phyloP scores from a whole-genome alignment of 768 basidiomycete genomes.

The Hemileccinum rubropunctum region DNA sequence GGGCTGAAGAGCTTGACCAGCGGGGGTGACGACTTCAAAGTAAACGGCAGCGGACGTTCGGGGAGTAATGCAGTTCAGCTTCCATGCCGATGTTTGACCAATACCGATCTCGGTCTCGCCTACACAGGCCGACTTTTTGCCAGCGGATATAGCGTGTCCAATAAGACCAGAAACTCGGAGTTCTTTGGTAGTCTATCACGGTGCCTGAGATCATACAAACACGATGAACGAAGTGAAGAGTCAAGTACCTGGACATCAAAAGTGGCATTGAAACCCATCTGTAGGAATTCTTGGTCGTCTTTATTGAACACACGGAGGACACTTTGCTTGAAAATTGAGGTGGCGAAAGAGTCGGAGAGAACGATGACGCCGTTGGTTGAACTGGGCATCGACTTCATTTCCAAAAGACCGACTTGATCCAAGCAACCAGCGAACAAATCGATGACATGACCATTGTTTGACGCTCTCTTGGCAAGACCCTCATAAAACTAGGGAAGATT shows the following conservation, averaged over 20 bases:
- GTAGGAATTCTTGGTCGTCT: slow-evolving; percentile 86
- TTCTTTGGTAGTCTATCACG: slow-evolving; percentile 88
- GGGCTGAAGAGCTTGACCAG: slow-evolving; percentile 86
- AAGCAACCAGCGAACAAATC: slow-evolving; percentile 97
- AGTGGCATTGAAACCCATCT: slow-evolving; percentile 99
- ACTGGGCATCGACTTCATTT: slow-evolving; percentile 96
- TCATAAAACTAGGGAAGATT: slow-evolving; percentile 79
- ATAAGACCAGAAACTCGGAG: slow-evolving; percentile 97
- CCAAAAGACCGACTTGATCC: slow-evolving; percentile 94
- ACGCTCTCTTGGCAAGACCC: slow-evolving; percentile 85
- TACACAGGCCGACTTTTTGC: slow-evolving; percentile 94
- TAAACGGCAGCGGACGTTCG: slow-evolving; percentile 89
- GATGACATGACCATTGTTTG: slow-evolving; percentile 91
- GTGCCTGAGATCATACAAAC: slow-evolving; percentile 1
- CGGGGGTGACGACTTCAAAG: slow-evolving; percentile 97
- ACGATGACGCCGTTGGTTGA: slow-evolving; percentile 97
- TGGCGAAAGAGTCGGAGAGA: slow-evolving; percentile 94
- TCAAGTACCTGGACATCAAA: slow-evolving; percentile 88
- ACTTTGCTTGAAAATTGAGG: slow-evolving; percentile 98
- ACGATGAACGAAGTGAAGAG: background rate
- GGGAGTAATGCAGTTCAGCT: slow-evolving; percentile 87
- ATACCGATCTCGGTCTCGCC: slow-evolving; percentile 99
- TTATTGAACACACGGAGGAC: slow-evolving; percentile 92
- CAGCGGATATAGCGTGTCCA: slow-evolving; percentile 95
- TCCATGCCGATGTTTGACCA: slow-evolving; percentile 98